These are phyloP conservation scores for Usnea hakonensis DNA, from an alignment of 495 filamentous ascomycete species.

Conservation along the genomic window DNA sequence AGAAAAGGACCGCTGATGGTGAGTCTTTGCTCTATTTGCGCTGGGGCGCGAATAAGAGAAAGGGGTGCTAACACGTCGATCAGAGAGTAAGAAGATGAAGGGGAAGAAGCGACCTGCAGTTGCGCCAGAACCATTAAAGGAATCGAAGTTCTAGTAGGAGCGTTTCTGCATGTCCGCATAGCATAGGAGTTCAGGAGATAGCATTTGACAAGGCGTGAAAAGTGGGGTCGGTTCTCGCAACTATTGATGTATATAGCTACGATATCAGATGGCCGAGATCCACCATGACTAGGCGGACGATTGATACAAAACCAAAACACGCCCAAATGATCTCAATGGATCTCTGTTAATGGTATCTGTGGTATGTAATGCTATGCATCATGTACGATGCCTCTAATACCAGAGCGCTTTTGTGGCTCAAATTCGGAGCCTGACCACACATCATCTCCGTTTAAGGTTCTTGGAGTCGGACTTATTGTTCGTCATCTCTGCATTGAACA, in stretches of 20 bases:
- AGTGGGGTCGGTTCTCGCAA: not conserved
- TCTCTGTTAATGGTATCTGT: not conserved
- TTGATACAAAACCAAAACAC: not conserved
- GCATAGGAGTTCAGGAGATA: not conserved
- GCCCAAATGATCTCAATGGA: not conserved
- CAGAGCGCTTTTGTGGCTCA: not conserved
- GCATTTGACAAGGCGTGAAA: not conserved
- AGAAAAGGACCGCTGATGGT: conserved; percentile 69
- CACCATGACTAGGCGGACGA: not conserved
- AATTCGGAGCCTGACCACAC: not conserved
- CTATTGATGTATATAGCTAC: not conserved
- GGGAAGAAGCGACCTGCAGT: conserved; percentile 22
- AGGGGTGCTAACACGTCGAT: not conserved
- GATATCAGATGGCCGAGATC: not conserved
- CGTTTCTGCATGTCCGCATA: not conserved
- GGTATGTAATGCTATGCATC: not conserved
- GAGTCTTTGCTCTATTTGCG: conserved; percentile 23
- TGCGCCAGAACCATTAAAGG: not conserved
- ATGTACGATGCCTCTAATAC: not conserved
- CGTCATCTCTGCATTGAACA: not conserved
- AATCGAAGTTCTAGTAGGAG: not conserved
- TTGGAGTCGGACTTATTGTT: too few relatives aligned
- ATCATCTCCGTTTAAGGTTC: not conserved
- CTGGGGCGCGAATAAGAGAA: not conserved
- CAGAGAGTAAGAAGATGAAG: conserved; percentile 34